These are phyloP conservation scores for Seiridium unicorne DNA, from an alignment of 2,329 filamentous ascomycete genomes.

Conservation along the genomic window DNA sequence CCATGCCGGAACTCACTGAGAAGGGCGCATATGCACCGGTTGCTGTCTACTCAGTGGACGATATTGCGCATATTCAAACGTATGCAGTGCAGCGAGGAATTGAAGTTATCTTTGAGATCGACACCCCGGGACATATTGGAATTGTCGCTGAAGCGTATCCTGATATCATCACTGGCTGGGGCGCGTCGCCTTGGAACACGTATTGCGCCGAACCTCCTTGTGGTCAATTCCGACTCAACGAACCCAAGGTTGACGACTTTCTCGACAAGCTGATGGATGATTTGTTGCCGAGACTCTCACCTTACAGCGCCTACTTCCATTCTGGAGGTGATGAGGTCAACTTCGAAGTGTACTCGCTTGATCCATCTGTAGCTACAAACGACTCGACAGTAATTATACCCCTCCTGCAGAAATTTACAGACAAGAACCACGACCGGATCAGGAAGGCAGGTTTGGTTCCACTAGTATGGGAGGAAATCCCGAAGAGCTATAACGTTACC, in stretches of 20 bases:
- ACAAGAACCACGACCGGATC: slow-evolving; percentile 66
- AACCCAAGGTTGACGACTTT: slow-evolving; percentile 66
- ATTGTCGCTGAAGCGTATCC: slow-evolving; percentile 66
- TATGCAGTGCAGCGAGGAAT: slow-evolving; percentile 70
- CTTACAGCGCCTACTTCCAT: slow-evolving; percentile 76
- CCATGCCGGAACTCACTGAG: slow-evolving; percentile 67
- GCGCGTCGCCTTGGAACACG: slow-evolving; percentile 53
- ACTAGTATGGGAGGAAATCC: slow-evolving; percentile 87
- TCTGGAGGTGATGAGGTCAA: slow-evolving; percentile 88
- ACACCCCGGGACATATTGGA: slow-evolving; percentile 78
- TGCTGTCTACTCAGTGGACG: slow-evolving; percentile 64
- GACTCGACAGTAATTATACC: slow-evolving; percentile 64
- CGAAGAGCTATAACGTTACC: slow-evolving; percentile 73
- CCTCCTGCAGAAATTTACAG: slow-evolving; percentile 75
- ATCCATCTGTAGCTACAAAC: slow-evolving; percentile 70
- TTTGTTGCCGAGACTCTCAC: slow-evolving; percentile 67
- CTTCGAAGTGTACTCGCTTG: slow-evolving; percentile 69
- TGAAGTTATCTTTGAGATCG: slow-evolving; percentile 72
- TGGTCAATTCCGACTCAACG: slow-evolving; percentile 75
- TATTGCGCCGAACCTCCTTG: slow-evolving; percentile 65
- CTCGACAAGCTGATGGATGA: slow-evolving; percentile 73
- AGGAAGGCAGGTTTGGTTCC: slow-evolving; percentile 64
- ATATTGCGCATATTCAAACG: slow-evolving; percentile 65
- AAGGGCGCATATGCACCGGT: slow-evolving; percentile 72
- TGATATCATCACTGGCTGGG: slow-evolving; percentile 67